Conservation (phyloP, 768 basidiomycete genomes). For the Baorangia bicolor region DNA sequence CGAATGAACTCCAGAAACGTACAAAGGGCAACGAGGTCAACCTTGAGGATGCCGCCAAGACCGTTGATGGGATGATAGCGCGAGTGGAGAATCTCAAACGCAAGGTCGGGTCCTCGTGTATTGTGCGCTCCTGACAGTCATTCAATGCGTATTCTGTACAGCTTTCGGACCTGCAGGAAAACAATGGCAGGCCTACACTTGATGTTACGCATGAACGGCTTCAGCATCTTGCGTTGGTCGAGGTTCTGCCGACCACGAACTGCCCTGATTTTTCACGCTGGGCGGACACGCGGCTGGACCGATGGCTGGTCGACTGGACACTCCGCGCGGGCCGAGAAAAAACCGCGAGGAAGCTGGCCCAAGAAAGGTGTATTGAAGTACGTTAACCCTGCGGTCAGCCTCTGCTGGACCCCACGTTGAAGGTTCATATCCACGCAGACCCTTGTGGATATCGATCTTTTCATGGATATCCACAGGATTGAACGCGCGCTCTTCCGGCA, state of each 20-base stretch:
- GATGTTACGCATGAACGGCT: conserved; percentile 74
- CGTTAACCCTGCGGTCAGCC: conserved; percentile 28
- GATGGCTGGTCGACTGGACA: conserved; percentile 94
- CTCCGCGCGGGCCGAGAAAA: conserved; percentile 75
- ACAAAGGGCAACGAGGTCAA: conserved; percentile 38
- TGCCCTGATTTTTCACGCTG: conserved; percentile 67
- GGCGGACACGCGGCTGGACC: conserved; percentile 77
- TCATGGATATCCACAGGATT: conserved; percentile 84
- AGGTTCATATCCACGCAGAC: conserved; percentile 44
- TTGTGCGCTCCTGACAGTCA: conserved; percentile 7
- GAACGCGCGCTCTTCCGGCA: conserved; percentile 73
- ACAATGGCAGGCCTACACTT: conserved; percentile 54
- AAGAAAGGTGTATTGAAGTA: conserved; percentile 79
- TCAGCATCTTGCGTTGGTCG: conserved; percentile 65
- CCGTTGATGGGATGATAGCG: conserved; percentile 74
- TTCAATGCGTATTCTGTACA: conserved; percentile 26
- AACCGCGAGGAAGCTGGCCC: conserved; percentile 75
- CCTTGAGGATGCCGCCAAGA: conserved; percentile 53
- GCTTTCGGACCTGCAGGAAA: conserved; percentile 51
- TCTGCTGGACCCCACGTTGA: conserved; percentile 18
- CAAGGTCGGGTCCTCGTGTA: conserved; percentile 57
- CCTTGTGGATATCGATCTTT: conserved; percentile 88
- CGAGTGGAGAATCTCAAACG: conserved; percentile 79
- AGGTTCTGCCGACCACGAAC: conserved; percentile 50
- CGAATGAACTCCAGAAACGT: conserved; percentile 59